These are phyloP conservation scores for Malassezia arunalokei DNA, from an alignment of 1,284 basidiomycete genomes.

Conservation along the genomic window DNA sequence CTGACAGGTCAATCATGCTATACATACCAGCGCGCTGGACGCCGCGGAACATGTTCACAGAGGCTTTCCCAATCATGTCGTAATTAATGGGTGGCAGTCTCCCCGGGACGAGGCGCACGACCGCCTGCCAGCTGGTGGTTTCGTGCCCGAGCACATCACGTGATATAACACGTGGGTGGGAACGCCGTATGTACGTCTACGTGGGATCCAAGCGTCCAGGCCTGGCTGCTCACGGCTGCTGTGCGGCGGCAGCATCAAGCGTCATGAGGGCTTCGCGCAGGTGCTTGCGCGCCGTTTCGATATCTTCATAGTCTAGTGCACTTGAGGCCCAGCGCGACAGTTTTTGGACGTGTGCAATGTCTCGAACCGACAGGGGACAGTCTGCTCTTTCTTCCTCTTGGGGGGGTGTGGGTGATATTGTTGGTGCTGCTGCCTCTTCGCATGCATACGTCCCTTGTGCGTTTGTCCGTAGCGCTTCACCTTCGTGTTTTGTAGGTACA, in stretches of 20 bases:
- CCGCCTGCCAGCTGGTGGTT: slow-evolving; percentile 3
- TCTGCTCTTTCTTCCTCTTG: background rate
- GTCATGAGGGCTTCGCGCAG: slow-evolving; percentile 34
- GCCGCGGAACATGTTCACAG: slow-evolving; percentile 11
- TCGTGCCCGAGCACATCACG: slow-evolving; percentile 8
- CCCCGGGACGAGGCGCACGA: background rate
- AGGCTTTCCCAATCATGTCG: slow-evolving; percentile 12
- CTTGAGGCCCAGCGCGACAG: slow-evolving; percentile 35
- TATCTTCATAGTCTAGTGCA: slow-evolving; percentile 43
- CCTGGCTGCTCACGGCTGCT: background rate
- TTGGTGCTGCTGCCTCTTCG: too few relatives aligned
- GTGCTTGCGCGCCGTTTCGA: slow-evolving; percentile 33
- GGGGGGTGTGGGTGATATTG: too few relatives aligned
- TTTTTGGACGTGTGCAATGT: slow-evolving; percentile 25
- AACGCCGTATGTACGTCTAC: background rate
- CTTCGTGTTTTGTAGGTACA: too few relatives aligned
- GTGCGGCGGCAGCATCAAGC: slow-evolving; percentile 18
- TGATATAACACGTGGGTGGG: slow-evolving; percentile 5
- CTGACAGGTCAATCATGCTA: background rate
- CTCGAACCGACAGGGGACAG: background rate
- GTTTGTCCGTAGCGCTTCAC: too few relatives aligned
- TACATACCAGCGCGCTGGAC: slow-evolving; percentile 11
- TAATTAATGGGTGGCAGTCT: background rate
- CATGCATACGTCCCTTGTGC: too few relatives aligned
- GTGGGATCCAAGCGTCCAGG: background rate